Evolutionary conservation across 768 basidiomycete genomes (phyloP).

Genomic region (Lactifluus rugatus): DNA sequence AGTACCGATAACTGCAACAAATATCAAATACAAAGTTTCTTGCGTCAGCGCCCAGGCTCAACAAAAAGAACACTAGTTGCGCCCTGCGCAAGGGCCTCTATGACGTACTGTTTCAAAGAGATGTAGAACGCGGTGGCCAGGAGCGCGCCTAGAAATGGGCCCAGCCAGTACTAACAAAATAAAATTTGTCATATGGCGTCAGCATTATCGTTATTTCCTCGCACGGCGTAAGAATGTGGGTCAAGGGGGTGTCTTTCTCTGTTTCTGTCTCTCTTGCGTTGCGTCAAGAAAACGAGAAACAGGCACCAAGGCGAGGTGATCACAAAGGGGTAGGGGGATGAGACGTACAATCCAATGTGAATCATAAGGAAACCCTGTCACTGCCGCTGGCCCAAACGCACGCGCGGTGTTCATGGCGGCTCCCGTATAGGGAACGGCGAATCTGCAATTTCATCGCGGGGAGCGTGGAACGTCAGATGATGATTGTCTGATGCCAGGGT

Average conservation of each 20-base stretch:
- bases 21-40: neutral
- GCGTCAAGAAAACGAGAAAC: neutral
- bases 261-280: neutral
- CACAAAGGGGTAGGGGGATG: neutral
- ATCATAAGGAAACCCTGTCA: constrained; percentile 44
- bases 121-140: constrained; percentile 50
- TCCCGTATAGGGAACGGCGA: constrained; percentile 52
- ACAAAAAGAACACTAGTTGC: neutral
- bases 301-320: neutral
- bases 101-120: constrained; percentile 41
- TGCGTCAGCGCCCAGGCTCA: constrained; percentile 4
- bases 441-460: constrained; percentile 30
- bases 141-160: constrained; percentile 57
- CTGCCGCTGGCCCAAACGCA: constrained; percentile 59
- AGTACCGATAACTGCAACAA: constrained; percentile 36
- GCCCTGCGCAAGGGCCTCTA: neutral
- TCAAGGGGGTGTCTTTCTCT: neutral
- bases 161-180: constrained; percentile 51
- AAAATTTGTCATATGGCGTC: constrained; percentile 4
- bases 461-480: neutral
- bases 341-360: constrained; percentile 56
- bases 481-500: neutral
- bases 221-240: constrained; percentile 2
- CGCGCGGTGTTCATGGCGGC: constrained; percentile 62
- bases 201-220: constrained; percentile 1